A percentile compares a stretch with the other conserved stretches of the same genome.
phyloP scores from a whole-genome alignment of 164 flowering plant genomes.

The Vitis riparia region DNA sequence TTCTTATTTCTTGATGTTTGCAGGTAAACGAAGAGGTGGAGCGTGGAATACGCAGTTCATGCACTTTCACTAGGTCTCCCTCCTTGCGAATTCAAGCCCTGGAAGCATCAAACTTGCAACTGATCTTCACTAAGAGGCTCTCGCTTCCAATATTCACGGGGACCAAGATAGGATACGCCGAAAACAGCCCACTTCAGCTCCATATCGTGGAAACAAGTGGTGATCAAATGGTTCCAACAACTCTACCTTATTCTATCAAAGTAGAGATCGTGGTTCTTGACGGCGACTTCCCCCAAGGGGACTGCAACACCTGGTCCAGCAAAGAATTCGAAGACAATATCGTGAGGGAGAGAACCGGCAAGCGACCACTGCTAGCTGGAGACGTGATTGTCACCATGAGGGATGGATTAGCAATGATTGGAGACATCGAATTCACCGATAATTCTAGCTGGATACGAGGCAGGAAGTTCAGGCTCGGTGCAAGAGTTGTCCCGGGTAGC shows the following conservation, averaged over 20 bases:
- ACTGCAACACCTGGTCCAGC: slow-evolving; percentile 32
- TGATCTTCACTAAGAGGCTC: slow-evolving; percentile 43
- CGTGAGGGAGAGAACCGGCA: slow-evolving; percentile 53
- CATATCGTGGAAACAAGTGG: slow-evolving; percentile 30
- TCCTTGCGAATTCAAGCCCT: slow-evolving; percentile 49
- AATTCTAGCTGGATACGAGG: slow-evolving; percentile 70
- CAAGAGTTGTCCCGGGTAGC: slow-evolving; percentile 21
- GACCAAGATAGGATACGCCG: slow-evolving; percentile 44
- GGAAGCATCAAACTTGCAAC: slow-evolving; percentile 38
- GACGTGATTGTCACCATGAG: slow-evolving; percentile 15
- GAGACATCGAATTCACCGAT: slow-evolving; percentile 46
- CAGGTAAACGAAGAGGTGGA: slow-evolving; percentile 79
- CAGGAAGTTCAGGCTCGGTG: slow-evolving; percentile 62
- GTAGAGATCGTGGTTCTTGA: slow-evolving; percentile 60
- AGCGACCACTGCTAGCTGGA: slow-evolving; percentile 41
- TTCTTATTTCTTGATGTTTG: neutral
- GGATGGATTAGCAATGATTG: slow-evolving; percentile 21
- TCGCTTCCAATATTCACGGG: slow-evolving; percentile 66
- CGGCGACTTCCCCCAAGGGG: slow-evolving; percentile 53
- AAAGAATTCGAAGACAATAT: slow-evolving; percentile 44
- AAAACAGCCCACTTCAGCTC: slow-evolving; percentile 38
- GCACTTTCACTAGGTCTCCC: slow-evolving; percentile 29
- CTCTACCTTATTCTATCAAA: slow-evolving; percentile 35
- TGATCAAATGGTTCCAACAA: slow-evolving; percentile 11
- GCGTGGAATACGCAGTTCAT: slow-evolving; percentile 23